A percentile compares a stretch with the other conserved stretches of the same genome.
Evolutionary conservation across 2,329 filamentous ascomycete genomes (phyloP).

Genomic region (Pleurostoma richardsiae): DNA sequence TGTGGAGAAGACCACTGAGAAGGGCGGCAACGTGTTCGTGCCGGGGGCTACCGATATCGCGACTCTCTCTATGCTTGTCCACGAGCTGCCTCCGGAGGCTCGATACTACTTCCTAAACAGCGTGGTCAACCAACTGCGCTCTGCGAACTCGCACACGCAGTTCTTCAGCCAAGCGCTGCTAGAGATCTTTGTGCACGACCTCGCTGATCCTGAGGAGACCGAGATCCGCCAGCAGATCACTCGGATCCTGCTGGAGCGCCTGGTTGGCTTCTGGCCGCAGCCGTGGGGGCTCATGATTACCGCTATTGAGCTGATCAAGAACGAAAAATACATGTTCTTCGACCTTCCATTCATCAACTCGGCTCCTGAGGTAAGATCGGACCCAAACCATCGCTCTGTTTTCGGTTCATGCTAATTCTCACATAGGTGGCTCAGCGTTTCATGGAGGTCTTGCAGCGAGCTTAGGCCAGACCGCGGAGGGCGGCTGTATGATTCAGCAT

Average conservation of each 20-base stretch:
- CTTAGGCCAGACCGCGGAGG: neutral
- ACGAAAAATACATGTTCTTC: conserved; percentile 87
- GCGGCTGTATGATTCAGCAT: no score
- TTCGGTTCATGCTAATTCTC: no score
- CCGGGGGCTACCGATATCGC: conserved; percentile 62
- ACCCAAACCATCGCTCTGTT: no score
- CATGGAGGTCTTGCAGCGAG: neutral
- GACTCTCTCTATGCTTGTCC: conserved; percentile 70
- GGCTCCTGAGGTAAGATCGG: conserved; percentile 67
- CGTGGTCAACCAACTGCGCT: conserved; percentile 88
- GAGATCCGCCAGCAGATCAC: conserved; percentile 89
- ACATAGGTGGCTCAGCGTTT: neutral
- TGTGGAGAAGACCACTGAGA: conserved; percentile 50
- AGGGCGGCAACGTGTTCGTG: conserved; percentile 60
- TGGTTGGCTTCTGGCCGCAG: conserved; percentile 86
- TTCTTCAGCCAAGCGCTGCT: conserved; percentile 87
- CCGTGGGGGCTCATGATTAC: conserved; percentile 93
- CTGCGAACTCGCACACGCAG: conserved; percentile 82
- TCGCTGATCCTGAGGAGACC: conserved; percentile 66
- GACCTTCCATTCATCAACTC: conserved; percentile 88
- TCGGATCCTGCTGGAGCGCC: conserved; percentile 78
- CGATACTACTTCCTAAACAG: conserved; percentile 81
- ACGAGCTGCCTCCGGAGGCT: conserved; percentile 69
- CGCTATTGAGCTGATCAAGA: conserved; percentile 84
- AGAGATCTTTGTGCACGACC: conserved; percentile 76